Percentiles rank a stretch among this genome's conserved stretches.
Evolutionary conservation across 148 eudicot genomes (phyloP).

Genomic region (Persicaria tinctoria): DNA sequence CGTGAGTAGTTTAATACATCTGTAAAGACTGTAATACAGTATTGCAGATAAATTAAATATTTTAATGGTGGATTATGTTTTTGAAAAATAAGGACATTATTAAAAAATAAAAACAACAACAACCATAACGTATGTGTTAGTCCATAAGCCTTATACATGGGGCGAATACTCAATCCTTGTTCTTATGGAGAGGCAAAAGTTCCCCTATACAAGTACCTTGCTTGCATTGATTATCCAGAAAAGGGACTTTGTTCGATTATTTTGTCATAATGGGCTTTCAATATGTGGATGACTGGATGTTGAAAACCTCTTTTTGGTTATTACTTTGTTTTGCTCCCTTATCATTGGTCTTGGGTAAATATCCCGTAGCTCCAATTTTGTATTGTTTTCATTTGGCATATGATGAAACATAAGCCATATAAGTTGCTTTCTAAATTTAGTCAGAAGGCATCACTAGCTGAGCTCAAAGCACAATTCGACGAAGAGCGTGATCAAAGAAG

Average conservation of each 20-base stretch:
- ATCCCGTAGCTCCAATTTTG: background rate
- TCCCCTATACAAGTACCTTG: background rate
- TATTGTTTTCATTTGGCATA: background rate
- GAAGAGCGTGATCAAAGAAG: constrained; percentile 94
- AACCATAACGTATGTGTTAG: background rate
- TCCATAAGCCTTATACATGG: background rate
- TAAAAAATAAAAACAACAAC: background rate
- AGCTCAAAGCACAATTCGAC: constrained; percentile 60
- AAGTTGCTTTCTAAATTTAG: constrained; percentile 23
- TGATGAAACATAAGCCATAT: constrained; percentile 12
- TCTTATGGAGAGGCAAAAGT: background rate
- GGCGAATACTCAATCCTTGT: background rate
- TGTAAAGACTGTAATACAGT: background rate
- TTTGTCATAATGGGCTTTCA: background rate
- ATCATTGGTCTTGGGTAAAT: background rate
- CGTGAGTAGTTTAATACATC: background rate
- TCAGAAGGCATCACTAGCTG: constrained; percentile 72
- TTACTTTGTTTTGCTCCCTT: background rate
- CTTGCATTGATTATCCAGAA: background rate
- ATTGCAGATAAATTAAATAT: background rate
- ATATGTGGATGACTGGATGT: background rate
- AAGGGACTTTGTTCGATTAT: background rate
- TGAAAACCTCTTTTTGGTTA: background rate
- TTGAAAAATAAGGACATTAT: background rate
- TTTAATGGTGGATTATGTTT: background rate